Conservation (phyloP, 2,329 filamentous ascomycete species). For the Pleurostoma richardsiae region DNA sequence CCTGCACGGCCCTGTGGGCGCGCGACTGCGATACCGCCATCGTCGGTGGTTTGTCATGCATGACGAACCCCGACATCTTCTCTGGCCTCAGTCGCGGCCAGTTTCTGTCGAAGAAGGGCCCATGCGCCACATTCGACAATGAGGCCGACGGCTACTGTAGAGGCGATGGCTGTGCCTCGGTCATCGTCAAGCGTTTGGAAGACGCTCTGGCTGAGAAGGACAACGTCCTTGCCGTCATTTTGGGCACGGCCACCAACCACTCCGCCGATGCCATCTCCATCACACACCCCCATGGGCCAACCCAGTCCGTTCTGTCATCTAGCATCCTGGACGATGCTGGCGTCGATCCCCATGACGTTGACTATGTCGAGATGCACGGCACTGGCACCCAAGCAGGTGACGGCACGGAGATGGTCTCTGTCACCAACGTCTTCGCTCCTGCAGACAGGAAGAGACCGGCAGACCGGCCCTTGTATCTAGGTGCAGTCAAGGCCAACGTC, state of each 20-base stretch:
- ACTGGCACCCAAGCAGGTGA: slow-evolving; percentile 86
- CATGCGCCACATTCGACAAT: slow-evolving; percentile 78
- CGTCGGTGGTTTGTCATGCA: slow-evolving; percentile 71
- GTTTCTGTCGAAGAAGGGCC: slow-evolving; percentile 71
- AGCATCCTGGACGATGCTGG: slow-evolving; percentile 67
- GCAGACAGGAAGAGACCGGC: slow-evolving; percentile 36
- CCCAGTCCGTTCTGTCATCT: slow-evolving; percentile 67
- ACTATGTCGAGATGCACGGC: slow-evolving; percentile 86
- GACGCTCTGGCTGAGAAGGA: slow-evolving; percentile 75
- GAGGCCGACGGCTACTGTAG: slow-evolving; percentile 79
- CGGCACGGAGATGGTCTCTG: slow-evolving; percentile 74
- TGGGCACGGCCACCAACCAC: slow-evolving; percentile 74
- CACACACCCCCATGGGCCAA: slow-evolving; percentile 74
- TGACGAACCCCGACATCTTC: slow-evolving; percentile 79
- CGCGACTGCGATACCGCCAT: slow-evolving; percentile 78
- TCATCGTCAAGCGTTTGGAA: slow-evolving; percentile 74
- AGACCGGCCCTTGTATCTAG: slow-evolving; percentile 53
- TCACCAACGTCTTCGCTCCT: slow-evolving; percentile 52
- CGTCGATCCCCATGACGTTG: slow-evolving; percentile 70
- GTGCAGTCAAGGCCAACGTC: slow-evolving; percentile 60
- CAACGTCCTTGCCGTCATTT: slow-evolving; percentile 70
- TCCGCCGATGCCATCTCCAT: slow-evolving; percentile 78
- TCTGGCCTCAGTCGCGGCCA: slow-evolving; percentile 70
- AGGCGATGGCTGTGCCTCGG: slow-evolving; percentile 67
- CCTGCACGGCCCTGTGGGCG: slow-evolving; percentile 68